Base-by-base conservation (phyloP, 2,329 filamentous ascomycete species). In the Fusarium pseudocircinatum region DNA sequence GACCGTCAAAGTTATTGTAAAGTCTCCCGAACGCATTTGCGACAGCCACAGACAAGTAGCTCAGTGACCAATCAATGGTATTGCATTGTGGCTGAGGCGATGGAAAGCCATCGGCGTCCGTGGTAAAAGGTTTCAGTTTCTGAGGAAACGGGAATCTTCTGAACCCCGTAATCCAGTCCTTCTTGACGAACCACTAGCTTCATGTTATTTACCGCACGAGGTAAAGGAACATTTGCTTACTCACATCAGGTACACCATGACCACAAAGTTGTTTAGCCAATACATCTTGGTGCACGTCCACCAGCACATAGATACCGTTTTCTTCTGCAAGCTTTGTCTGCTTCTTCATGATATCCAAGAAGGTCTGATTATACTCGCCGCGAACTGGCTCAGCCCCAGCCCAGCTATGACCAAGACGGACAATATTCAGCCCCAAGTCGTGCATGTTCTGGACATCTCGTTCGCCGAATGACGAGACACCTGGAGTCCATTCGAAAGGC, bases 1-100 rank as follows among this genome's bases (percentile, higher is more conserved):
- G n/a, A 0, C 36, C 46, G 1, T 60, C 36, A 2, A 26, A 34
- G n/a, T 60, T 54, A 4, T 42, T 54, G 16, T 60, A 60, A 4
- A 60, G 36, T 15, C 58, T 53, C 2, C 28, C 58, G 7, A 60
- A 32, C 0, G 46, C 58, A 16, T 60, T 60, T 12, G 14, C 46
- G 20, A 60, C 58, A 4, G 58, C 58, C 1, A 60, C 58, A 9
- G 58, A 53, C 6, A 60, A 24, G 18, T 60, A 60, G 28, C 58
- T 60, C 1, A 60, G 3, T 15, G 58, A 60, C 58, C 58, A 60
- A 7, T 60, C 58, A 1, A 58, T 58, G 0, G 46, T 54, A 7
- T 10, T 14, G 18, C 58, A 60, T 8, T 60, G 46, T 0, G 58
- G 54, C 8, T 53, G 28, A 1, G 58, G 58, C 1, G 36, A 54